phyloP scores from a whole-genome alignment of 257 asterid species.

The Penstemon newberryi region DNA sequence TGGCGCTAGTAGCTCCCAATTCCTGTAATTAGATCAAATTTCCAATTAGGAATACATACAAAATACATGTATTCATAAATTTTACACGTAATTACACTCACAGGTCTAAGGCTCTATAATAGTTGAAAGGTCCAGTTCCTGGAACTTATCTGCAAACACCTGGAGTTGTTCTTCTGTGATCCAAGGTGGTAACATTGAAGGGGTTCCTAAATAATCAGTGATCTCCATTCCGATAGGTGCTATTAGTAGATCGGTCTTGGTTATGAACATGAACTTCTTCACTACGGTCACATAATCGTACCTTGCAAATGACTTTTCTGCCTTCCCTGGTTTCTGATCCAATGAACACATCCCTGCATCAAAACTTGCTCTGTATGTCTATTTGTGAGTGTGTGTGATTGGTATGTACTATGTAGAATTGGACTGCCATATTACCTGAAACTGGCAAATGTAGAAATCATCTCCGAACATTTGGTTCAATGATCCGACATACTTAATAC shows the following conservation, averaged over 20 bases:
- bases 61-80: neutral
- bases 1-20: conserved; percentile 56
- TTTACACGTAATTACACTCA: conserved; percentile 26
- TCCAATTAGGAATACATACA: neutral
- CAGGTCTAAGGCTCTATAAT: conserved; percentile 51
- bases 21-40: conserved; percentile 28
- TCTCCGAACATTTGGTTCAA: conserved; percentile 47
- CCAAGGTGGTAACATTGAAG: conserved; percentile 44
- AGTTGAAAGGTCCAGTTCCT: conserved; percentile 52
- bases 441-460: conserved; percentile 44
- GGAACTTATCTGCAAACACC: conserved; percentile 51
- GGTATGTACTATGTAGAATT: neutral
- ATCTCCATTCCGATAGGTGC: conserved; percentile 52
- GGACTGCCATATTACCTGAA: conserved; percentile 35
- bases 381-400: neutral
- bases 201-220: conserved; percentile 43
- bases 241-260: conserved; percentile 31
- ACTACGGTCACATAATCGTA: conserved; percentile 42
- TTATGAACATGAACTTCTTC: conserved; percentile 47
- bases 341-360: neutral
- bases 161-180: conserved; percentile 53
- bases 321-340: conserved; percentile 50
- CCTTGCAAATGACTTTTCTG: conserved; percentile 51
- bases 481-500: conserved; percentile 31
- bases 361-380: neutral